Conservation (phyloP, 441 rosid species). For the Gossypium lobatum region DNA sequence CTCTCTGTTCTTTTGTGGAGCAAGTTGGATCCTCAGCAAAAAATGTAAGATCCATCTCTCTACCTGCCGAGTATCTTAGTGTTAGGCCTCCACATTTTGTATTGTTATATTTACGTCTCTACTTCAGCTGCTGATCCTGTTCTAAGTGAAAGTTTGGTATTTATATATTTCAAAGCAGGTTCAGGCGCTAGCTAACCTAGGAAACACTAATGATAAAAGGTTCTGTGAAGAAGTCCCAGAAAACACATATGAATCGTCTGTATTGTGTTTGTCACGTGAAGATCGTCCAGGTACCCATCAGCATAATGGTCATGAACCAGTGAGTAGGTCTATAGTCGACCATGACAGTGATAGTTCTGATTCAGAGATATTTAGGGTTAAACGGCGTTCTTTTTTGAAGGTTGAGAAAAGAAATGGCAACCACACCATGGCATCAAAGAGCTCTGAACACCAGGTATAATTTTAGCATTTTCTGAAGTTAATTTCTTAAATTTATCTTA, state of each 20-base stretch:
- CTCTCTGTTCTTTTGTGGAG: conserved; percentile 40
- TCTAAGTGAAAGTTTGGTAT: background rate
- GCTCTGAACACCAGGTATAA: conserved; percentile 49
- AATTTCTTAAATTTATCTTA: background rate
- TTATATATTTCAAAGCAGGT: conserved; percentile 30
- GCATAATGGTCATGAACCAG: conserved; percentile 24
- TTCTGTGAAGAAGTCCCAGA: conserved; percentile 38
- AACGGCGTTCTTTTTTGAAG: conserved; percentile 71
- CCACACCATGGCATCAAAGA: conserved; percentile 29
- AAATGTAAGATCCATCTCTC: conserved; percentile 42
- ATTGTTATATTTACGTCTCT: background rate
- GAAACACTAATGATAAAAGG: conserved; percentile 30
- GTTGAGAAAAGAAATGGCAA: conserved; percentile 46
- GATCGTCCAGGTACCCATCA: conserved; percentile 24
- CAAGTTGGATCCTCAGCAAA: conserved; percentile 32
- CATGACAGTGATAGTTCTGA: conserved; percentile 82
- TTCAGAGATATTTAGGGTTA: conserved; percentile 81
- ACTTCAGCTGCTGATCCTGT: background rate
- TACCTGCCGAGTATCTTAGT: background rate
- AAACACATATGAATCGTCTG: conserved; percentile 30
- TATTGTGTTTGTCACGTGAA: conserved; percentile 33
- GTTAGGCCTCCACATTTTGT: background rate
- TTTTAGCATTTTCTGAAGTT: background rate
- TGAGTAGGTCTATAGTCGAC: conserved; percentile 26
- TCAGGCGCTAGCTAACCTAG: conserved; percentile 32